Evolutionary conservation across 2,329 filamentous ascomycete species (phyloP).

Genomic region (Colletotrichum melonis): DNA sequence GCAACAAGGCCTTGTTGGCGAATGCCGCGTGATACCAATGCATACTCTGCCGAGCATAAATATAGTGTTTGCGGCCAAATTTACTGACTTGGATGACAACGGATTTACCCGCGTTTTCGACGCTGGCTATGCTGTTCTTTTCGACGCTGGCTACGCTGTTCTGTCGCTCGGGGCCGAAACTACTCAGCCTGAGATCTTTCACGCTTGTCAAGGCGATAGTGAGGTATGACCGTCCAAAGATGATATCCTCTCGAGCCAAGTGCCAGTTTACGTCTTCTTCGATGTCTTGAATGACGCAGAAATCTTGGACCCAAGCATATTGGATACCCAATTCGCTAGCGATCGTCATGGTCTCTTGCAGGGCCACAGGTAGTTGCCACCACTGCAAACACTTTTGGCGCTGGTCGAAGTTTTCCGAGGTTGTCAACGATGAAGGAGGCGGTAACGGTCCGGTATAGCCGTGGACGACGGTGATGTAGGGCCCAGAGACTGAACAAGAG

Average conservation of each 20-base stretch:
- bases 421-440: not conserved
- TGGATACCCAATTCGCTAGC: slow-evolving; percentile 6
- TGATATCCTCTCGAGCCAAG: not conserved
- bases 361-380: slow-evolving; percentile 16
- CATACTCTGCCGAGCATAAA: slow-evolving; percentile 6
- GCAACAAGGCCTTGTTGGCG: not conserved
- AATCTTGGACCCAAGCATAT: not conserved
- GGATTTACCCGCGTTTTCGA: not conserved
- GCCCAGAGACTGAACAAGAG: not conserved
- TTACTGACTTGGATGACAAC: not conserved
- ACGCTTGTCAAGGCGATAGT: slow-evolving; percentile 14
- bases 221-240: slow-evolving; percentile 1
- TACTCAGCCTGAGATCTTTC: slow-evolving; percentile 4
- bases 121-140: not conserved
- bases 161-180: not conserved
- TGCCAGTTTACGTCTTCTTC: slow-evolving; percentile 11
- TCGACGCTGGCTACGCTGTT: not conserved
- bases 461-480: slow-evolving; percentile 8
- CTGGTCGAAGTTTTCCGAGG: not conserved
- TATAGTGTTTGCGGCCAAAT: not conserved
- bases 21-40: not conserved
- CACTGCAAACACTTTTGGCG: not conserved
- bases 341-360: slow-evolving; percentile 12
- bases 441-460: not conserved
- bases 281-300: slow-evolving; percentile 16